Conservation (phyloP, 495 filamentous ascomycete genomes). For the Pseudoneurospora amorphoporcata region DNA sequence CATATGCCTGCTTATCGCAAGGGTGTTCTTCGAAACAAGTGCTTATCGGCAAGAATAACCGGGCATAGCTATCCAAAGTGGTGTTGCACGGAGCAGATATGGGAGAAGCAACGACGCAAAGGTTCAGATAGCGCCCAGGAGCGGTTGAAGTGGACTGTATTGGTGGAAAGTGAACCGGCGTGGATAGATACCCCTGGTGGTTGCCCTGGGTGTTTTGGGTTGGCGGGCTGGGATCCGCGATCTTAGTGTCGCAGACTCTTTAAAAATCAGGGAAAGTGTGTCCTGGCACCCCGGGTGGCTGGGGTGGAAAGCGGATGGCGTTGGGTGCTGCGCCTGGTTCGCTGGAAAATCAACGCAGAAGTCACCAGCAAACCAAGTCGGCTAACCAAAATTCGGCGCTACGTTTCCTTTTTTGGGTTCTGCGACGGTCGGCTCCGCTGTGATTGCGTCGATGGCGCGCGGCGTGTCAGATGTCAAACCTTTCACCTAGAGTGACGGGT, state of each 20-base stretch:
- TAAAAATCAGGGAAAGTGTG: slow-evolving; percentile 14
- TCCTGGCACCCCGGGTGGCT: background rate
- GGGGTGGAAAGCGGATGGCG: background rate
- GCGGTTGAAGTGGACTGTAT: background rate
- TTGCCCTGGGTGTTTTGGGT: background rate
- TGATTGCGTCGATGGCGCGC: background rate
- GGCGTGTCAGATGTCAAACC: background rate
- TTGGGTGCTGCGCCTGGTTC: background rate
- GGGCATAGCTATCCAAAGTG: background rate
- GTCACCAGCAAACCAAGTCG: background rate
- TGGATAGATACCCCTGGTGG: background rate
- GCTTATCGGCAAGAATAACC: background rate
- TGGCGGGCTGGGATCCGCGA: slow-evolving; percentile 1
- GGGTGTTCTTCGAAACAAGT: background rate
- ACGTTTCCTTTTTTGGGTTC: background rate
- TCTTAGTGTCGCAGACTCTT: slow-evolving; percentile 9
- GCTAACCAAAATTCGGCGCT: background rate
- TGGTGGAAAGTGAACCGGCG: background rate
- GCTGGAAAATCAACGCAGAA: background rate
- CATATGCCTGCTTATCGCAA: background rate
- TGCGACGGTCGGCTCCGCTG: background rate
- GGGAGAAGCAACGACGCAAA: background rate
- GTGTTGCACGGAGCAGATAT: background rate
- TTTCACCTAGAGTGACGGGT: background rate
- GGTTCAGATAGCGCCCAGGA: background rate